Evolutionary conservation across 179 eudicot species (phyloP), one percentile per base, ranked within the genome.

Genomic region (Drosera spatulata): DNA sequence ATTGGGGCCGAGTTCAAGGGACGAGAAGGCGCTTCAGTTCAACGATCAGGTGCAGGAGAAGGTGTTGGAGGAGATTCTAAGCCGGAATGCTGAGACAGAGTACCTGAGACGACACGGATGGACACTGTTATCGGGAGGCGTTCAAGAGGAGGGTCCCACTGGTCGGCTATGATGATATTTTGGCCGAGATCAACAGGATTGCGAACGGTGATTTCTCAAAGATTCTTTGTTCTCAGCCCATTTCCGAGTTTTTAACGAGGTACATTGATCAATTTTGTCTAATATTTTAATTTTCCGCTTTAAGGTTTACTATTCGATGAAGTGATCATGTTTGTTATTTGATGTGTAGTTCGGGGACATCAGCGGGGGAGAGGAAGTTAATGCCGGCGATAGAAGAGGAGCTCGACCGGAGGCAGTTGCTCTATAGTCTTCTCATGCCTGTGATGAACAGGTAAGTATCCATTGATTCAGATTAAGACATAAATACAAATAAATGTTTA

Each of bases 281-380:
- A 11, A 51, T 12, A 12, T 51, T 10, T 15, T 4, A 14, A 5
- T 53, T n/a, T 15, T 3, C 13, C 13, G 10, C 10, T 51, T 5
- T 51, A 15, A 51, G 13, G 2, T 5, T 51, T 10, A 5, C n/a
- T 10, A 2, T 12, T 14, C 3, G 5, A 7, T 51, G 5, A 2
- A 5, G 6, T 51, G 22, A 6, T 51, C 13, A 51, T 10, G 13
- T 51, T 1, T 10, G 7, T 53, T 53, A 53, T 53, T 3, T 53
- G 56, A 46, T 80, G 33, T 22, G 33, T 22, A 87, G 95, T 64
- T 87, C 95, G 1, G 95, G 95, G 58, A 87, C 95, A 7, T 87
- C 95, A 7, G 95, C 83, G 2, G 95, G 95, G 4, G 95, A 87
- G 73, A 80, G 91, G 61, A 87, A 87, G 58, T 56, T 87, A 50